These are phyloP conservation scores for Collybia sp. DNA, from an alignment of 768 basidiomycete species.

Conservation along the genomic window DNA sequence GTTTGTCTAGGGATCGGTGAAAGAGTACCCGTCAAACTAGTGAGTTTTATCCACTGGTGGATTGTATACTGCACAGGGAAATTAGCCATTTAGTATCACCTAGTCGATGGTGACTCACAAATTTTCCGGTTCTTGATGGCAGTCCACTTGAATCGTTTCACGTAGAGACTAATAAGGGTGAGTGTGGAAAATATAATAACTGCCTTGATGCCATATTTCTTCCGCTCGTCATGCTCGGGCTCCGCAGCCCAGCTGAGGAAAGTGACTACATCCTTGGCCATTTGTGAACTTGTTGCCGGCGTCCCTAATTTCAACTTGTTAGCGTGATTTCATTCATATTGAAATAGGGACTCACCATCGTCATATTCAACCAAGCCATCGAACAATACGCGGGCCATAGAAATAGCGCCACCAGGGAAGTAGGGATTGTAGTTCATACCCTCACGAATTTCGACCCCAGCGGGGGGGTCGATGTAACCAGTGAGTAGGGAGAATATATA, in stretches of 20 bases:
- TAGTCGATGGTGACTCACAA: slow-evolving; percentile 39
- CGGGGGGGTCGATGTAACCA: slow-evolving; percentile 94
- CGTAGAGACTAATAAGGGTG: slow-evolving; percentile 75
- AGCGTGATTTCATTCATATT: neutral
- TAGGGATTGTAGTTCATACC: slow-evolving; percentile 99
- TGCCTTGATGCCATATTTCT: slow-evolving; percentile 95
- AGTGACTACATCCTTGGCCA: slow-evolving; percentile 97
- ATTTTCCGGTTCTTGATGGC: slow-evolving; percentile 93
- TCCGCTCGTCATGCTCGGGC: slow-evolving; percentile 96
- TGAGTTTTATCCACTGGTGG: slow-evolving; percentile 54
- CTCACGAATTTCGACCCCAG: slow-evolving; percentile 91
- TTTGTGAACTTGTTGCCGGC: slow-evolving; percentile 94
- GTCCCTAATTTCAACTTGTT: slow-evolving; percentile 52
- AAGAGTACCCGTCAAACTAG: slow-evolving; percentile 29
- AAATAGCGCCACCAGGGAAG: slow-evolving; percentile 98
- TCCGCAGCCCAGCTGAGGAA: slow-evolving; percentile 98
- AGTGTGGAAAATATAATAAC: slow-evolving; percentile 89
- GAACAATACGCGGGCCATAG: slow-evolving; percentile 95
- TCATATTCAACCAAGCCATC: slow-evolving; percentile 97
- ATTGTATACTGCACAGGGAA: slow-evolving; percentile 46
- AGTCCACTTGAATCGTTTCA: slow-evolving; percentile 96
- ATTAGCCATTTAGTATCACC: neutral
- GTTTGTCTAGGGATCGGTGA: slow-evolving; percentile 8
- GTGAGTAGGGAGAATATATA: slow-evolving; percentile 97
- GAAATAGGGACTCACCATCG: slow-evolving; percentile 56